Base-by-base conservation (phyloP, 768 basidiomycete species). In the Amanita subjunquillea region DNA sequence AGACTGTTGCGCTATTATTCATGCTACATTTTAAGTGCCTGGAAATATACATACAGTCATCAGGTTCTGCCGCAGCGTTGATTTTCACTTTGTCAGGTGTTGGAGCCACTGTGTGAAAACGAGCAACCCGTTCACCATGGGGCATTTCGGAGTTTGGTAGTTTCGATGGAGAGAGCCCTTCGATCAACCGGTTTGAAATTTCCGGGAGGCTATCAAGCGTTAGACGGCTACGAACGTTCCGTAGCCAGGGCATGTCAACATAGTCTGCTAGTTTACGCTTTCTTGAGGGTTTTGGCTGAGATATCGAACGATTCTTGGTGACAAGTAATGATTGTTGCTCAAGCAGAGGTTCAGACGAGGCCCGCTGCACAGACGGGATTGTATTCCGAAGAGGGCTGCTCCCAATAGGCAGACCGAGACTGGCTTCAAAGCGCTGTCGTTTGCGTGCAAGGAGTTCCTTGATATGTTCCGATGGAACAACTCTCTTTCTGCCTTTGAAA, bases 201-300 rank as follows among this genome's bases (percentile, higher is more conserved):
- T 23, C 29, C 13, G 39, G 39, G 10, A 27, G 37, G 30, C 8
- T 41, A 12, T 41, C 38, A 22, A 22, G 53, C 17, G 47, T 30
- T 15, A 9, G 13, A 23, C 30, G 50, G 10, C 20, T 2, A 12
- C 50, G 41, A 20, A 36, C 30, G n/a, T 43, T 43, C 34, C 50
- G 29, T 17, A 51, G n/a, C 23, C 9, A 13, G 7, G 39, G 29
- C 9, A 51, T 22, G 20, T 32, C 41, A 44, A 43, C 4, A 20
- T 42, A 51, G 17, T 51, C 50, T 20, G 36, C 43, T 8, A 51
- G 29, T 51, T 51, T 51, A 42, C 32, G 50, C 9, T 51, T 51
- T 30, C 39, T 51, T 12, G 30, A 32, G 13, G 41, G 41, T 15
- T 40, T 43, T 23, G 50, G 50, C 25, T 40, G 30, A 4, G 49